Evolutionary conservation across 2,329 filamentous ascomycete genomes (phyloP).

Genomic region (Epichloe amarillans): DNA sequence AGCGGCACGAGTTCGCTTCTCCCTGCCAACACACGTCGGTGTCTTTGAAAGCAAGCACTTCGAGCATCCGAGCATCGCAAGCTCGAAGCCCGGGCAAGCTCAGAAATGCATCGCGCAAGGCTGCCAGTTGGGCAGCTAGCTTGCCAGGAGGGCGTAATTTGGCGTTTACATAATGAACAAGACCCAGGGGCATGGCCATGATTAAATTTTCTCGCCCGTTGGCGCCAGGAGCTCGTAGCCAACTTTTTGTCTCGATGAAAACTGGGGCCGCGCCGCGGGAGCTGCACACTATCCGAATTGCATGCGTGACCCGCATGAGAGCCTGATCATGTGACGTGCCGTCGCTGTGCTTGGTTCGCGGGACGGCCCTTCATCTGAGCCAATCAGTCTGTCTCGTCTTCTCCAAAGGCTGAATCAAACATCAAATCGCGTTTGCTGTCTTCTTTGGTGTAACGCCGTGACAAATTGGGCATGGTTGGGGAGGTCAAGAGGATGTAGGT

Average conservation of each 20-base stretch:
- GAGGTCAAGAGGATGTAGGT: no score
- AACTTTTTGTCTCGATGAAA: conserved; percentile 10
- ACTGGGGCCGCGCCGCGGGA: conserved; percentile 16
- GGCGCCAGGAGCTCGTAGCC: background rate
- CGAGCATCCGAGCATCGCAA: no score
- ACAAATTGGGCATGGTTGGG: background rate
- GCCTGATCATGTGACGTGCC: conserved; percentile 20
- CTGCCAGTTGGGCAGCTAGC: background rate
- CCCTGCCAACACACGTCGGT: no score
- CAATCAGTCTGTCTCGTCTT: conserved; percentile 10
- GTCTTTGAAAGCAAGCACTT: no score
- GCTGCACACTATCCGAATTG: conserved; percentile 19
- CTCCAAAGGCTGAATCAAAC: background rate
- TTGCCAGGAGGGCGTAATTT: background rate
- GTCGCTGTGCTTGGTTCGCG: conserved; percentile 23
- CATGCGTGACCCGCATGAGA: conserved; percentile 22
- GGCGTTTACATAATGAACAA: background rate
- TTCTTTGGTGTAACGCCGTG: background rate
- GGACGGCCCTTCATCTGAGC: conserved; percentile 20
- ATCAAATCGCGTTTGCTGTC: background rate
- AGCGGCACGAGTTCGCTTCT: no score
- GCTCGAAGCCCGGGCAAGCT: no score
- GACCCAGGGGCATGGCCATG: background rate
- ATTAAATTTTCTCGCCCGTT: background rate
- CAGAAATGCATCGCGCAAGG: background rate